phyloP scores from a whole-genome alignment of 768 basidiomycete species.

The Boletus rubescentipes region DNA sequence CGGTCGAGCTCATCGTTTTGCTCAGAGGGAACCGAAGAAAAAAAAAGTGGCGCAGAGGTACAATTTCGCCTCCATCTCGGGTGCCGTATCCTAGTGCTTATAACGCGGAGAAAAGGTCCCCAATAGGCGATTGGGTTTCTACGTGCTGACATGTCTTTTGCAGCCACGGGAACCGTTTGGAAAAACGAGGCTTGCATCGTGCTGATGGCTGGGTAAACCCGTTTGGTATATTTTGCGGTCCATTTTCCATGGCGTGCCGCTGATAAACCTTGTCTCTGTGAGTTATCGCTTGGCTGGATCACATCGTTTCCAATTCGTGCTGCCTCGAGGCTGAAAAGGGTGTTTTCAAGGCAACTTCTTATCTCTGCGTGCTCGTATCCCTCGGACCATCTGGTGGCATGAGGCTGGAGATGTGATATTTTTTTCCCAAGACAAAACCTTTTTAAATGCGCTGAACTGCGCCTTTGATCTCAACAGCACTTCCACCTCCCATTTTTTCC shows the following conservation, averaged over 20 bases:
- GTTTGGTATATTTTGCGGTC: background rate
- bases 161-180: slow-evolving; percentile 2
- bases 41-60: background rate
- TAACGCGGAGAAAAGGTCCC: slow-evolving; percentile 6
- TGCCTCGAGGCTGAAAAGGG: slow-evolving; percentile 52
- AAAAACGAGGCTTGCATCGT: slow-evolving; percentile 31
- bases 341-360: slow-evolving; percentile 4
- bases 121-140: slow-evolving; percentile 4
- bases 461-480: background rate
- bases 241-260: slow-evolving; percentile 7
- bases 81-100: slow-evolving; percentile 15
- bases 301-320: background rate
- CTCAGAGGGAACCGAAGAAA: slow-evolving; percentile 12
- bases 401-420: slow-evolving; percentile 13
- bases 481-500: background rate
- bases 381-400: slow-evolving; percentile 17
- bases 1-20: slow-evolving; percentile 18
- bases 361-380: slow-evolving; percentile 16
- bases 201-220: slow-evolving; percentile 18
- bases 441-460: slow-evolving; percentile 14
- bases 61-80: background rate
- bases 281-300: slow-evolving; percentile 7
- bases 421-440: slow-evolving; percentile 29
- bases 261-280: slow-evolving; percentile 8
- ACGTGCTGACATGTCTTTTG: slow-evolving; percentile 8